Percentiles rank a stretch among this genome's conserved stretches.
Conservation (phyloP, 2,329 filamentous ascomycete genomes). For the Fusarium sp. region DNA sequence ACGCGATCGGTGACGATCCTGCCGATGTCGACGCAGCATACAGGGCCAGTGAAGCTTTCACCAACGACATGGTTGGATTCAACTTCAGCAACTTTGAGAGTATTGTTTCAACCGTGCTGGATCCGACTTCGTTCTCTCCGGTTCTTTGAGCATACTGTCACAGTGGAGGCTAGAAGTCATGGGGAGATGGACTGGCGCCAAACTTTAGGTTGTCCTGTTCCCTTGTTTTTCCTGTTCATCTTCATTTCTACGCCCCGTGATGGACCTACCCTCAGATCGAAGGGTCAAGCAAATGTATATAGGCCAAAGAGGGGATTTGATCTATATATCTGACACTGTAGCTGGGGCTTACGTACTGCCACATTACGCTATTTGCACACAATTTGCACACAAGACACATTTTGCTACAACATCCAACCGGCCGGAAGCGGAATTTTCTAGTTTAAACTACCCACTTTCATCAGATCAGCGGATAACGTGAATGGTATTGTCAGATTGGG, state of each 20-base stretch:
- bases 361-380: neutral
- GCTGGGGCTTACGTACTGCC: neutral
- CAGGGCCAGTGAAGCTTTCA: neutral
- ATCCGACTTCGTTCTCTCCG: neutral
- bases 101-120: neutral
- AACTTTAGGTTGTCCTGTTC: neutral
- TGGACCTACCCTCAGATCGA: neutral
- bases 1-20: neutral
- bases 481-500: neutral
- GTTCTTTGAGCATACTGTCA: neutral
- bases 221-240: neutral
- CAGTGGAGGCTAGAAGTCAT: neutral
- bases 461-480: neutral
- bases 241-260: neutral
- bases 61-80: neutral
- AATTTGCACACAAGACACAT: neutral
- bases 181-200: neutral
- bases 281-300: neutral
- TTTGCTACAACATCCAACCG: neutral
- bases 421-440: neutral
- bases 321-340: neutral
- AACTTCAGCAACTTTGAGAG: neutral
- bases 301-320: neutral
- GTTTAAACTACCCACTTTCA: too few relatives aligned
- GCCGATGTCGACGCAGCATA: neutral